Evolutionary conservation across 257 asterid genomes (phyloP), one percentile per base, ranked within the genome.

Genomic region (Agastache rugosa): DNA sequence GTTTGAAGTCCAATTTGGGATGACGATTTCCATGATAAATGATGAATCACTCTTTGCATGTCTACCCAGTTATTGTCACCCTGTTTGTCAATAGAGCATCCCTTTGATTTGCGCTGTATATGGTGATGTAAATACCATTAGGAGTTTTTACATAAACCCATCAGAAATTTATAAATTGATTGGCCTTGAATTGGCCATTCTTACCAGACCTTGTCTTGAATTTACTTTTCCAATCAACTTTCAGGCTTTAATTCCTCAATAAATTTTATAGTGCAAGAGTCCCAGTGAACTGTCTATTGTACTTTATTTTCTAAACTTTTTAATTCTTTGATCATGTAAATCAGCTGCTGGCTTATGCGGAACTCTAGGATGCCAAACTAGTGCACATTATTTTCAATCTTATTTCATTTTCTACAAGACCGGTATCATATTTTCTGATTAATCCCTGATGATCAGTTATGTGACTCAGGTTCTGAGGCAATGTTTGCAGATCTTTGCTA

Each of bases 401-500:
- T 79, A 41, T 25, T 66, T 60, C 37, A 39, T 20, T 59, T 71
- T 63, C 67, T 47, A 25, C 75, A 54, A 20, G 25, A 76, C 27
- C 15, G 42, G 41, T 60, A 74, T 73, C 39, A 44, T 55, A 48
- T 82, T 35, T 31, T 75, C 70, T 63, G 75, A 59, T 78, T 71
- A 55, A 74, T 70, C 74, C 71, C 91, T 88, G 89, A 84, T 75
- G 76, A 73, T 86, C 82, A 81, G 84, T 81, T 79, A 77, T 64
- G 44, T 83, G 76, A 66, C 83, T 81, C 96, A 95, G 99, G 99
- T 85, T 90, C 99, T 35, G 99, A 95, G 87, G 99, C 99, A 75
- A 93, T 95, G 96, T 95, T 95, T 86, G 99, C 99, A 61, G 99
- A 93, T 84, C 98, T 95, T 72, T 91, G 96, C 87, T 89, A 95